Evolutionary conservation across 768 basidiomycete species (phyloP).

Genomic region (Tylopilus plumbeoviolaceoides): DNA sequence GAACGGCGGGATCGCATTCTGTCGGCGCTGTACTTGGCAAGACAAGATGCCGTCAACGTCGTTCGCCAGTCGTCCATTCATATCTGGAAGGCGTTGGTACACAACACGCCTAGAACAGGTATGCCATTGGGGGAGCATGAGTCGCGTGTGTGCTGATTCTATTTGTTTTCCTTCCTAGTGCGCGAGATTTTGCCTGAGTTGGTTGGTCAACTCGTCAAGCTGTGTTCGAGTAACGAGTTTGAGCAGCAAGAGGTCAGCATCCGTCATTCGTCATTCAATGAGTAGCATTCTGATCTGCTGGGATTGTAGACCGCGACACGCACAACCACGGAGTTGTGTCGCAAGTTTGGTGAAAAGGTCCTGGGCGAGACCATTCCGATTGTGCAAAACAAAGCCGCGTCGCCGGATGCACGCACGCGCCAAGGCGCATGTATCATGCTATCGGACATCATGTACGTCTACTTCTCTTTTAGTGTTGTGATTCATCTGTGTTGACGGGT

Average conservation of each 20-base stretch:
- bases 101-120: constrained; percentile 92
- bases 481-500: constrained; percentile 3
- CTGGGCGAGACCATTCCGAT: constrained; percentile 80
- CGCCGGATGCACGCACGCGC: constrained; percentile 58
- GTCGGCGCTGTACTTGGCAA: constrained; percentile 85
- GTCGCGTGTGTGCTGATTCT: constrained; percentile 4
- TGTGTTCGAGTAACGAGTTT: constrained; percentile 73
- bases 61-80: constrained; percentile 90
- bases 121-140: constrained; percentile 5
- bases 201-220: constrained; percentile 66
- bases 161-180: constrained; percentile 38
- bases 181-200: constrained; percentile 90
- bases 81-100: constrained; percentile 97
- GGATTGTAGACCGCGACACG: constrained; percentile 65
- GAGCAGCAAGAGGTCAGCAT: constrained; percentile 84
- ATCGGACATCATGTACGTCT: constrained; percentile 78
- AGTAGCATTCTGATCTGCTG: too few relatives aligned
- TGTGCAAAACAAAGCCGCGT: constrained; percentile 61
- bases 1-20: constrained; percentile 90
- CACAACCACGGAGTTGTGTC: constrained; percentile 84
- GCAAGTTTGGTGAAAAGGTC: constrained; percentile 93
- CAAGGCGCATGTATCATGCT: constrained; percentile 88
- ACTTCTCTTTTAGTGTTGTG: background rate
- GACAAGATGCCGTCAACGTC: constrained; percentile 86
- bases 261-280: too few relatives aligned